These are phyloP conservation scores for Kregervanrija pseudodelftensis DNA, from an alignment of 805 yeast genomes.

Conservation along the genomic window DNA sequence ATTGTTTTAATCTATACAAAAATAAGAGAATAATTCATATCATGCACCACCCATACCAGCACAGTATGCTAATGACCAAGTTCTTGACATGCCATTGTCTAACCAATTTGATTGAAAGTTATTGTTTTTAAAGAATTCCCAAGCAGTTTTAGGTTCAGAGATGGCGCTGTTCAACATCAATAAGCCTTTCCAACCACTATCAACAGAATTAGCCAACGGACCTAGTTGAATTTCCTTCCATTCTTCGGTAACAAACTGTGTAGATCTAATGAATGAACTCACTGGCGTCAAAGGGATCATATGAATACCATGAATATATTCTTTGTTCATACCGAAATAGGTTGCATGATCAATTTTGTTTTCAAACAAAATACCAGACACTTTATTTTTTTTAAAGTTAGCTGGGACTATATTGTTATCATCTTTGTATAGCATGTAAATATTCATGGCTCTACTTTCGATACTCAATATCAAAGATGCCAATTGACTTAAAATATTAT, in stretches of 20 bases:
- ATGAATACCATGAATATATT: slow-evolving; percentile 72
- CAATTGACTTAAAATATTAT: slow-evolving; percentile 43
- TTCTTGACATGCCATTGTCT: slow-evolving; percentile 56
- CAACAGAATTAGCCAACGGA: slow-evolving; percentile 32
- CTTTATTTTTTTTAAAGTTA: slow-evolving; percentile 48
- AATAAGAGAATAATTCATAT: not conserved
- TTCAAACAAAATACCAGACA: slow-evolving; percentile 63
- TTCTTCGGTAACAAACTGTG: slow-evolving; percentile 42
- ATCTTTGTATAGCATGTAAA: slow-evolving; percentile 44
- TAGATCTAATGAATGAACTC: slow-evolving; percentile 47
- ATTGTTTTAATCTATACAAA: too few species aligned
- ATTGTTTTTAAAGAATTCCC: slow-evolving; percentile 33
- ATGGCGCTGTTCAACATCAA: slow-evolving; percentile 38
- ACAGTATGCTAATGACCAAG: slow-evolving; percentile 55
- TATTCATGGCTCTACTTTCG: slow-evolving; percentile 45
- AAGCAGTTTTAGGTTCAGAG: slow-evolving; percentile 34
- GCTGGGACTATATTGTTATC: slow-evolving; percentile 46
- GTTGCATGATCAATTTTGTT: slow-evolving; percentile 70
- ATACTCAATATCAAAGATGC: slow-evolving; percentile 55
- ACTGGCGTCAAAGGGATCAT: slow-evolving; percentile 68
- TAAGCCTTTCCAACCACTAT: slow-evolving; percentile 63
- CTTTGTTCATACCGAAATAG: slow-evolving; percentile 53
- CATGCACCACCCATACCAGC: slow-evolving; percentile 38
- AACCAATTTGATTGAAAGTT: slow-evolving; percentile 32
- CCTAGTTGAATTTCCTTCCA: slow-evolving; percentile 28